A percentile compares a stretch with the other conserved stretches of the same genome.
These are phyloP conservation scores for Mortierella sp. DNA, from an alignment of 371 early-diverging fungal species.

Conservation along the genomic window DNA sequence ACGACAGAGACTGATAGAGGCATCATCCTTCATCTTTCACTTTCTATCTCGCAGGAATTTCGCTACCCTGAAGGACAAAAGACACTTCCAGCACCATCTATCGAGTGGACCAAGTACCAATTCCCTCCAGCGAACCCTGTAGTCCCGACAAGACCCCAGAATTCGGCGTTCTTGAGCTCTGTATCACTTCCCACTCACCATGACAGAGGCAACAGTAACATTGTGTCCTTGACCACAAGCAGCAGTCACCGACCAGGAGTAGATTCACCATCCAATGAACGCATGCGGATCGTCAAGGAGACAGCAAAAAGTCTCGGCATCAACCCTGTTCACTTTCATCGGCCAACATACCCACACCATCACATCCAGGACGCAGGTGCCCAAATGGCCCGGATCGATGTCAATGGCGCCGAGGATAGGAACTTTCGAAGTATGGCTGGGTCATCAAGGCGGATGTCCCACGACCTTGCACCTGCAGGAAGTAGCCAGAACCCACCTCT, in stretches of 20 bases:
- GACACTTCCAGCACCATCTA: slow-evolving; percentile 40
- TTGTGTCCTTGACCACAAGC: slow-evolving; percentile 9
- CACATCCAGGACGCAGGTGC: slow-evolving; percentile 10
- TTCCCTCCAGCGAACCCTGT: slow-evolving; percentile 52
- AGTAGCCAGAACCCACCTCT: slow-evolving; percentile 7
- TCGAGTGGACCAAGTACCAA: slow-evolving; percentile 52
- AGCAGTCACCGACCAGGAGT: slow-evolving; percentile 24
- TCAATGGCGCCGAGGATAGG: slow-evolving; percentile 10
- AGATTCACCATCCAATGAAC: slow-evolving; percentile 43
- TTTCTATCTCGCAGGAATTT: slow-evolving; percentile 24
- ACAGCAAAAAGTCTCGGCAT: slow-evolving; percentile 42
- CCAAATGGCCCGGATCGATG: slow-evolving; percentile 1
- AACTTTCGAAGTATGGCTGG: neutral
- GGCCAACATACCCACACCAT: slow-evolving; percentile 15
- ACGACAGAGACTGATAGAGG: no score
- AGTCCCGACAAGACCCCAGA: slow-evolving; percentile 26
- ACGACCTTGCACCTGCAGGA: slow-evolving; percentile 3
- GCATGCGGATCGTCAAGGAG: slow-evolving; percentile 30
- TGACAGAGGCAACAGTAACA: slow-evolving; percentile 11
- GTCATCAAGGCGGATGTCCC: slow-evolving; percentile 7
- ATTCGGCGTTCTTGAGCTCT: slow-evolving; percentile 22
- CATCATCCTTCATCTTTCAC: no score
- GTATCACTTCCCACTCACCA: slow-evolving; percentile 5
- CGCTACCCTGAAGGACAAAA: slow-evolving; percentile 47
- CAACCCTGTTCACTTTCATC: slow-evolving; percentile 15